Evolutionary conservation across 225 moss, liverwort and hornwort genomes (phyloP), one percentile per base, ranked within the genome.

Genomic region (Physcomitrellopsis africana): DNA sequence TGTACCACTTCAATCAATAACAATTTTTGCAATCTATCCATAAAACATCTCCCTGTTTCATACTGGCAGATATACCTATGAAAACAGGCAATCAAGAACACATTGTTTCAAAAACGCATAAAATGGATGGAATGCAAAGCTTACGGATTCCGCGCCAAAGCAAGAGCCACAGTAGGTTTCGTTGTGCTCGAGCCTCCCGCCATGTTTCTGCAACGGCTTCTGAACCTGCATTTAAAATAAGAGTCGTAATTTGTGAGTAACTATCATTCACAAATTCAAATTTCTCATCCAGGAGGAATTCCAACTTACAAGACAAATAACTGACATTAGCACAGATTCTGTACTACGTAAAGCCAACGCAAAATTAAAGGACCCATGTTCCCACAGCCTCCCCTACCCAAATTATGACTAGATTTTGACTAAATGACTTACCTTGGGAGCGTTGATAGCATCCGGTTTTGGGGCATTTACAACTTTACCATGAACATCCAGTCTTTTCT

Each of bases 91-190:
- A 67, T 56, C 67, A 55, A 37, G 7, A 37, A 37, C 12, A 51
- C 18, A 77, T 52, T 63, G 19, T 51, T 58, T 70, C 44, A 29
- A 47, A 55, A 11, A 60, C 5, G 61, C 56, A 55, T 15, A 75
- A 63, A 57, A 48, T 60, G 54, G 46, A 45, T 61, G 16, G 18
- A 63, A 63, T 26, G 62, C 63, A 8, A 69, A 55, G 62, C 82
- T 72, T 83, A 96, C 96, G 77, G 81, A 56, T 87, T 99, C 93
- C 52, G 99, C 99, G 68, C 99, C 99, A 84, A 99, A 99, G 80
- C 99, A 99, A 67, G 99, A 99, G 64, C 99, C 99, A 70, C 99
- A 99, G 52, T 99, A 99, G 49, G 93, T 89, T 84, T 99, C 99
- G 82, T 99, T 93, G 72, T 86, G 81, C 65, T 82, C 86, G 67